Conservation (phyloP, 345 rosid species). For the Xanthoceras sorbifolium region DNA sequence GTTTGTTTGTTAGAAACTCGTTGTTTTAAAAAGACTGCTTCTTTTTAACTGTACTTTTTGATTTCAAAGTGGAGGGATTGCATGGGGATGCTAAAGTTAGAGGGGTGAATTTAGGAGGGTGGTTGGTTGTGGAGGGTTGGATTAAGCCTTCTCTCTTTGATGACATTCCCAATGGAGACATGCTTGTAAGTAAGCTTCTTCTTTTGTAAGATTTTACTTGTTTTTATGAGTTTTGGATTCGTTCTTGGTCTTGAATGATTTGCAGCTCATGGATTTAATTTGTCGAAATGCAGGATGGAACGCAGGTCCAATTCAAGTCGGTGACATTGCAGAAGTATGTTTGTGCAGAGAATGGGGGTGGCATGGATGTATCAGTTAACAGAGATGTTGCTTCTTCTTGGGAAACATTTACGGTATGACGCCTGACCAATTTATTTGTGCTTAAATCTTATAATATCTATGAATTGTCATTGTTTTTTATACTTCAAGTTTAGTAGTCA, state of each 20-base stretch:
- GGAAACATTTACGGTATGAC: constrained; percentile 70
- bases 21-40: not conserved
- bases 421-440: constrained; percentile 4
- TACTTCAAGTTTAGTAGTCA: not conserved
- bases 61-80: constrained; percentile 57
- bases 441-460: not conserved
- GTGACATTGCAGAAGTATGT: constrained; percentile 55
- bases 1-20: not conserved
- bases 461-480: not conserved
- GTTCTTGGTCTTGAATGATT: constrained; percentile 12
- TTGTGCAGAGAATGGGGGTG: constrained; percentile 72
- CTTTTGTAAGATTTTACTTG: not conserved
- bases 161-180: constrained; percentile 69
- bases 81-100: constrained; percentile 59
- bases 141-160: constrained; percentile 76
- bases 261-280: not conserved
- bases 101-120: constrained; percentile 78
- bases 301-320: constrained; percentile 67
- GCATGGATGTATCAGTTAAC: constrained; percentile 49
- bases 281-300: constrained; percentile 58
- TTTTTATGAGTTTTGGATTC: not conserved
- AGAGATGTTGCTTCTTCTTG: constrained; percentile 61
- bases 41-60: constrained; percentile 1
- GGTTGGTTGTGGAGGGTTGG: constrained; percentile 88
- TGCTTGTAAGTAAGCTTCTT: constrained; percentile 56